phyloP scores from a whole-genome alignment of 2,329 filamentous ascomycete species.

The Colletotrichum acutatum region DNA sequence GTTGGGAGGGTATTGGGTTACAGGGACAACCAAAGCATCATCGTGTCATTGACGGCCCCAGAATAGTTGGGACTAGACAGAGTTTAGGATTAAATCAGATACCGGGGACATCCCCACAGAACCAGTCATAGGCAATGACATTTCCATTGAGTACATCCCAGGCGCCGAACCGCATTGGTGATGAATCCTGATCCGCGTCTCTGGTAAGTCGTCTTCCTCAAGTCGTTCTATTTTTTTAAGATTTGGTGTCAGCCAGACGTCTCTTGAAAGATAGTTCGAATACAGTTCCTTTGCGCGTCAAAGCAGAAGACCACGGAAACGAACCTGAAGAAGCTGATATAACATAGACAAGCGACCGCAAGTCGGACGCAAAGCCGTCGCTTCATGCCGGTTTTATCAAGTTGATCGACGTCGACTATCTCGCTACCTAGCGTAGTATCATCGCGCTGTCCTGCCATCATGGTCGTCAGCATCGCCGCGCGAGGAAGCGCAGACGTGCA shows the following conservation, averaged over 20 bases:
- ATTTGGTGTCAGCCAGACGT: no score
- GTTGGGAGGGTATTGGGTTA: constrained; percentile 11
- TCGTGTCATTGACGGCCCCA: background rate
- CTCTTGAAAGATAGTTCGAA: no score
- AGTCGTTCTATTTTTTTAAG: no score
- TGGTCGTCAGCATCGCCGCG: background rate
- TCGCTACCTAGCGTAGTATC: background rate
- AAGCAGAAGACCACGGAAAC: background rate
- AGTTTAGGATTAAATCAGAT: constrained; percentile 16
- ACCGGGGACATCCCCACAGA: background rate
- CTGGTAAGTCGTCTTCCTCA: no score
- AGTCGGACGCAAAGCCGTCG: no score
- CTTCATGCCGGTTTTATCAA: background rate
- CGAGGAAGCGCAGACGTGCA: no score
- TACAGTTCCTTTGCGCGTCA: accelerated
- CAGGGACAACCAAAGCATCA: background rate
- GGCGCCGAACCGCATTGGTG: background rate
- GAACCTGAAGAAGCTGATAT: no score
- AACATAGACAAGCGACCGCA: no score
- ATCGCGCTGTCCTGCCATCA: background rate
- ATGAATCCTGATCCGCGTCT: no score
- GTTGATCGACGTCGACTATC: background rate
- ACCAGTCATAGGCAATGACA: background rate
- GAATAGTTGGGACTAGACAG: background rate
- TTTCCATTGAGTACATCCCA: background rate